These are phyloP conservation scores for Xerocomus potaroensis DNA, from an alignment of 768 basidiomycete species.

Conservation along the genomic window DNA sequence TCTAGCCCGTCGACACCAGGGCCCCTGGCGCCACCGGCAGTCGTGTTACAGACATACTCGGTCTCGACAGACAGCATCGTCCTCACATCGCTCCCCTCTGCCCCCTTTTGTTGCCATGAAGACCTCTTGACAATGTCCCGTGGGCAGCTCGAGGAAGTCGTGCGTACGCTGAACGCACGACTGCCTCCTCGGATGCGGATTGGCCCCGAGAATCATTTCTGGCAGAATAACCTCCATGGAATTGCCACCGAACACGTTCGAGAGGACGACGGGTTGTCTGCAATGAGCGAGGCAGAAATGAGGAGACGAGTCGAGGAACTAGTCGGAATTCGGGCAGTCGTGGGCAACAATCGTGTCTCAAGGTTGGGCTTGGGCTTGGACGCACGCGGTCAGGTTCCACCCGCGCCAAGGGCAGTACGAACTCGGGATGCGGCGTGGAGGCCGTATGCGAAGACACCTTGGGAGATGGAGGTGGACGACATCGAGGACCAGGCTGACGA, in stretches of 20 bases:
- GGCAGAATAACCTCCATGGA: conserved; percentile 4
- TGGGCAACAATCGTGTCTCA: conserved; percentile 27
- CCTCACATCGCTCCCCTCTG: conserved; percentile 53
- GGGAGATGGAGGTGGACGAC: conserved; percentile 24
- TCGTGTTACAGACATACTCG: conserved; percentile 61
- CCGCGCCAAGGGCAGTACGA: conserved; percentile 26
- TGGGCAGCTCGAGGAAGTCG: conserved; percentile 48
- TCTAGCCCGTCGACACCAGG: conserved; percentile 9
- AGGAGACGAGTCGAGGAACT: conserved; percentile 54
- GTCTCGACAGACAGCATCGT: conserved; percentile 48
- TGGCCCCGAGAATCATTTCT: conserved; percentile 32
- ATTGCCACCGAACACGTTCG: background rate
- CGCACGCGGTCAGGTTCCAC: conserved; percentile 25
- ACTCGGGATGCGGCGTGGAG: conserved; percentile 19
- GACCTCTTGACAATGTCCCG: conserved; percentile 65
- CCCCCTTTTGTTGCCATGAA: conserved; percentile 73
- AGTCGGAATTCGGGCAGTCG: conserved; percentile 47
- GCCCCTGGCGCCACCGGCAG: conserved; percentile 27
- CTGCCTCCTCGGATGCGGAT: conserved; percentile 53
- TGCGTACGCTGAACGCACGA: conserved; percentile 49
- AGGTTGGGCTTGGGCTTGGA: conserved; percentile 23
- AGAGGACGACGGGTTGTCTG: conserved; percentile 12
- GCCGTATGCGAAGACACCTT: conserved; percentile 15
- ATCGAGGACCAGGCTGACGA: conserved; percentile 6
- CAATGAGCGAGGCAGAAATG: conserved; percentile 41